Evolutionary conservation across 2,329 filamentous ascomycete genomes (phyloP).

Genomic region (Tolypocladium cylindrosporum): DNA sequence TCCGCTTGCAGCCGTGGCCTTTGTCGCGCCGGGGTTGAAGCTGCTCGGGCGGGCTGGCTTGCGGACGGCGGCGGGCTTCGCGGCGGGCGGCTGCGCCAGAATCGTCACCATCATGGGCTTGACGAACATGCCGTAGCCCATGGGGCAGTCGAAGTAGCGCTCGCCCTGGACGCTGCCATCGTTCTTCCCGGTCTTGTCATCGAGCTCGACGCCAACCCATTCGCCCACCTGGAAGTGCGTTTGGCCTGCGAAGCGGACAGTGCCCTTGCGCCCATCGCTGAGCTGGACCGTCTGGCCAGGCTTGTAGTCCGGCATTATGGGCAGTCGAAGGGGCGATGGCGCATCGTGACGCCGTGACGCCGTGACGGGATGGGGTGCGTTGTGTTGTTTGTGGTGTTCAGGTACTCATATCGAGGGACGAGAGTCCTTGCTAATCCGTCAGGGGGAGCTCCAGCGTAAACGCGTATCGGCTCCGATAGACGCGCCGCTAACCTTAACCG

Average conservation of each 20-base stretch:
- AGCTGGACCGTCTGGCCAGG: slow-evolving; percentile 70
- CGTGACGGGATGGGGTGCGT: neutral
- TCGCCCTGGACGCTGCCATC: slow-evolving; percentile 84
- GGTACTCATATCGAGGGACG: neutral
- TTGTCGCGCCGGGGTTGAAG: slow-evolving; percentile 28
- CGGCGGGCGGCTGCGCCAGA: slow-evolving; percentile 36
- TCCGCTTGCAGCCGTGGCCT: slow-evolving; percentile 27
- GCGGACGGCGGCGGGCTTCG: slow-evolving; percentile 27
- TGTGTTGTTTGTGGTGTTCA: neutral
- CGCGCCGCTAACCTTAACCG: neutral
- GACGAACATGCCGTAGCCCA: slow-evolving; percentile 75
- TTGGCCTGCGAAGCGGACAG: slow-evolving; percentile 71
- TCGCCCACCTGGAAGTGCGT: slow-evolving; percentile 73
- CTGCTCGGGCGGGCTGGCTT: slow-evolving; percentile 39
- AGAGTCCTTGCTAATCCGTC: neutral
- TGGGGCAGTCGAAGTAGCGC: slow-evolving; percentile 78
- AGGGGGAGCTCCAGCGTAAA: neutral
- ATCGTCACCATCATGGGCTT: slow-evolving; percentile 59
- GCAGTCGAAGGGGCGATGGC: slow-evolving; percentile 11
- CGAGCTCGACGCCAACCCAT: slow-evolving; percentile 85
- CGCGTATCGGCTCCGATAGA: neutral
- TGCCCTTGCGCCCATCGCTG: slow-evolving; percentile 64
- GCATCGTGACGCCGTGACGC: slow-evolving; percentile 20
- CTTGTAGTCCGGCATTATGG: slow-evolving; percentile 45
- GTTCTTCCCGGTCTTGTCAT: slow-evolving; percentile 78